Evolutionary conservation across 1,284 basidiomycete genomes (phyloP).

Genomic region (Hypsizygus ulmarius): DNA sequence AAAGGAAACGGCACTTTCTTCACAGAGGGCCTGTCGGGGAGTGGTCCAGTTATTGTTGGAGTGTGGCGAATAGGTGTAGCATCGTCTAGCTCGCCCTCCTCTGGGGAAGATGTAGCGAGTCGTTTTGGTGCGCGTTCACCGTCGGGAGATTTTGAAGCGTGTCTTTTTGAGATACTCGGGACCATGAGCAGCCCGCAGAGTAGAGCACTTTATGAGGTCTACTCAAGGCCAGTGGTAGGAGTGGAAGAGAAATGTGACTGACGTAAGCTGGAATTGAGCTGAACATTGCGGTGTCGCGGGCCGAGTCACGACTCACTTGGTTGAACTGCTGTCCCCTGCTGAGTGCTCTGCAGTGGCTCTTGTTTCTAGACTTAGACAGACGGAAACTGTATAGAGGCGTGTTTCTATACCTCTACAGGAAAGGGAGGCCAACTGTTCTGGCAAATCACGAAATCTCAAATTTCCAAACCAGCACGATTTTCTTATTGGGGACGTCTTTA

Average conservation of each 20-base stretch:
- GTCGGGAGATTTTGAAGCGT: slow-evolving; percentile 49
- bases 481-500: too few species aligned
- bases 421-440: too few species aligned
- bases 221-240: slow-evolving; percentile 13
- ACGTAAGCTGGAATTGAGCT: slow-evolving; percentile 23
- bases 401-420: too few species aligned
- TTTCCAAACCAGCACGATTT: too few species aligned
- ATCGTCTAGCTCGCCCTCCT: slow-evolving; percentile 75
- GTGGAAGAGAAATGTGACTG: slow-evolving; percentile 20
- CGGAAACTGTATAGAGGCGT: too few species aligned
- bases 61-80: slow-evolving; percentile 18
- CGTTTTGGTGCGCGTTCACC: slow-evolving; percentile 53
- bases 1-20: slow-evolving; percentile 68
- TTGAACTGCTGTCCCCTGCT: too few species aligned
- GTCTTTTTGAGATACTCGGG: slow-evolving; percentile 47
- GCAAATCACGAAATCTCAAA: too few species aligned
- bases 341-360: too few species aligned
- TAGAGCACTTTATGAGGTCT: slow-evolving; percentile 2
- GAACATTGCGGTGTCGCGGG: too few species aligned
- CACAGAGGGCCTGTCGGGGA: slow-evolving; percentile 30
- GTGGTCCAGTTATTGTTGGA: slow-evolving; percentile 21
- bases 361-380: too few species aligned
- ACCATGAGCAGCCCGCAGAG: slow-evolving; percentile 23
- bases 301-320: too few species aligned
- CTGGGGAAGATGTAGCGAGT: slow-evolving; percentile 62